These are phyloP conservation scores for Morella rubra DNA, from an alignment of 306 rosid genomes.

Conservation along the genomic window DNA sequence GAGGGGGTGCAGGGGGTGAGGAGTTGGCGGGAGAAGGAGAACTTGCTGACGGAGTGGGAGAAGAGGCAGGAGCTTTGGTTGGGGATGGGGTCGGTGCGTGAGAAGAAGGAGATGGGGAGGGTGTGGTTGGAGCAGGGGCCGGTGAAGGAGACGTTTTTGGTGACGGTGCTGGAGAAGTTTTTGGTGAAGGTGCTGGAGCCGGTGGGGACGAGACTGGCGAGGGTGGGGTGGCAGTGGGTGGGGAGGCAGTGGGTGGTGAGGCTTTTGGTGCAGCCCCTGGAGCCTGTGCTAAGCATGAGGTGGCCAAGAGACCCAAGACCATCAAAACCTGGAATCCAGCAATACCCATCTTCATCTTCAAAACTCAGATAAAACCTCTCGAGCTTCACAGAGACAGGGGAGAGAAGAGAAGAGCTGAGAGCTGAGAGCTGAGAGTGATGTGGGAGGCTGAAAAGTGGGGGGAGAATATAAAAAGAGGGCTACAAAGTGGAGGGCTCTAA, in stretches of 20 bases:
- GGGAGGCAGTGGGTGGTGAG: conserved; percentile 36
- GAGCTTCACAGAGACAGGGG: background rate
- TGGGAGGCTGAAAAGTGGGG: no score
- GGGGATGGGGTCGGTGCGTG: conserved; percentile 35
- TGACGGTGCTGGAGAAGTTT: conserved; percentile 29
- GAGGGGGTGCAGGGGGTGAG: conserved; percentile 24
- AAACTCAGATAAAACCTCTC: background rate
- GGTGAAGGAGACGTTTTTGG: conserved; percentile 26
- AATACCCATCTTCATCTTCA: conserved; percentile 47
- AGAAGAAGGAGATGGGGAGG: conserved; percentile 30
- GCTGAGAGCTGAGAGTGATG: background rate
- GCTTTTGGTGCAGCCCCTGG: conserved; percentile 51
- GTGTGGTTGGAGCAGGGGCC: conserved; percentile 22
- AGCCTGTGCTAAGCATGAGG: conserved; percentile 72
- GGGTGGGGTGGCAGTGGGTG: conserved; percentile 25
- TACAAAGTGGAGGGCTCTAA: conserved; percentile 25
- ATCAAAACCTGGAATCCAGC: conserved; percentile 42
- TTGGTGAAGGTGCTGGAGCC: conserved; percentile 30
- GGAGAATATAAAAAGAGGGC: conserved; percentile 37
- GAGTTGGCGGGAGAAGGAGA: conserved; percentile 19
- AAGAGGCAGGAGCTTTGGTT: conserved; percentile 19
- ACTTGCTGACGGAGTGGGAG: conserved; percentile 19
- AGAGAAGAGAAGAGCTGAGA: background rate
- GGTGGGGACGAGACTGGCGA: conserved; percentile 10
- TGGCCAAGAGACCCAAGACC: conserved; percentile 58